Base-by-base conservation (phyloP, 2,329 filamentous ascomycete species). In the Cladophialophora exuberans region DNA sequence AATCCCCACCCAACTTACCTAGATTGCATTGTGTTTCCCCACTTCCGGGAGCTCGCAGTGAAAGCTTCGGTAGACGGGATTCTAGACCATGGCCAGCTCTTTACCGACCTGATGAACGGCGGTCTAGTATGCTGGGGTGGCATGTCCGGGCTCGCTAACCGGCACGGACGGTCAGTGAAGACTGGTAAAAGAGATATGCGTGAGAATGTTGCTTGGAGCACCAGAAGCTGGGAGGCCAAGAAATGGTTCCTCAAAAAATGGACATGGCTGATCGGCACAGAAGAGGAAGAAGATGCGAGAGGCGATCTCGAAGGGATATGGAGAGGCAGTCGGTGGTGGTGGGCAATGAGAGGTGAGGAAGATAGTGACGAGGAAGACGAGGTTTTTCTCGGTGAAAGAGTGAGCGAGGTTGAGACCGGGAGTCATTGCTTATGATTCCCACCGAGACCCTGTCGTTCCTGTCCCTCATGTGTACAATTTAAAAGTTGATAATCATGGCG, bases 221-320 rank as follows among this genome's bases (percentile, higher is more conserved):
- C 67, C 33, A 69, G 75, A 11, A 74, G 73, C 54, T 78, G 75
- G 75, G 75, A 78, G 53, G 74, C 73, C 1, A 70, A 69, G 52
- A 58, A 65, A 3, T 78, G 74, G 75, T 78, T 77, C 57, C 46
- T 78, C 26, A 68, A 70, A 38, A 78, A 78, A 59, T 77, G 73
- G 57, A 61, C 63, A 62, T 65, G 63, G 60, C 41, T 63, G 55
- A 48, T 65, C 59, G 33, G 57, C 15, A 54, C 49, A 7, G 59
- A 61, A 36, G 56, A 59, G 56, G 62, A 62, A 57, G 39, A 64
- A 65, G 54, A 56, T 17, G 31, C 23, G 4, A 45, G 57, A 42
- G 58, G 56, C 5, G 59, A 61, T 44, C 15, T 31, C 11, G 53
- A 57, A 17, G 59, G 58, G 17, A 50, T 62, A 1, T 62, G 60